Evolutionary conservation across 2,329 filamentous ascomycete genomes (phyloP), one percentile per base, ranked within the genome.

Genomic region (Diaporthe helianthi): DNA sequence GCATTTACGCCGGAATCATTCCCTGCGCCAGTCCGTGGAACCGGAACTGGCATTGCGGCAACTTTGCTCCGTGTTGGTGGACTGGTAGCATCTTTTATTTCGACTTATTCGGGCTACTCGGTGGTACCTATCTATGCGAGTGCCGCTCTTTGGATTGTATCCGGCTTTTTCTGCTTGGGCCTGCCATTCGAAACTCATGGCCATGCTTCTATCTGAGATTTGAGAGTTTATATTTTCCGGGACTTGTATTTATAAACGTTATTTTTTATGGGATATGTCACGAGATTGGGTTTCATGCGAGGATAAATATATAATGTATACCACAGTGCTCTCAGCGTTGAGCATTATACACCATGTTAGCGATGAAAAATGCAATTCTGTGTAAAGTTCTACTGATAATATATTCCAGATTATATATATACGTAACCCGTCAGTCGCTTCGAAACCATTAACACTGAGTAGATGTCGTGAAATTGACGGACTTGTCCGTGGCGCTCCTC

Each of bases 1-100:
- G 82, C 81, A 0, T 84, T 81, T 76, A 89, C 86, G 0, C 87
- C 87, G 0, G 86, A 89, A 72, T 85, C 85, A 0, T 89, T 89
- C 76, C 86, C 86, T 0, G 85, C 83, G 2, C 84, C 86, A 0
- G 80, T 85, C 53, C 79, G 86, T 0, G 87, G 86, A 3, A 87
- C 86, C 0, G 87, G 84, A 7, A 84, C 83, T 1, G 85, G 85
- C 1, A 75, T 80, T 5, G 80, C 81, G 0, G 81, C 82, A 0
- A 80, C 80, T 1, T 72, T 81, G 10, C 75, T 80, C 15, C 78
- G 80, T 1, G 49, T 79, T 8, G 79, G 79, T 65, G 81, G 82
- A 1, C 74, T 84, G 2, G 76, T 76, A 1, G 83, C 83, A 1
- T 81, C 80, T 26, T 72, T 84, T 22, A 79, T 83, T 17, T 83